Base-by-base conservation (phyloP, 176 grass and related monocot genomes). In the Zoysia japonica region DNA sequence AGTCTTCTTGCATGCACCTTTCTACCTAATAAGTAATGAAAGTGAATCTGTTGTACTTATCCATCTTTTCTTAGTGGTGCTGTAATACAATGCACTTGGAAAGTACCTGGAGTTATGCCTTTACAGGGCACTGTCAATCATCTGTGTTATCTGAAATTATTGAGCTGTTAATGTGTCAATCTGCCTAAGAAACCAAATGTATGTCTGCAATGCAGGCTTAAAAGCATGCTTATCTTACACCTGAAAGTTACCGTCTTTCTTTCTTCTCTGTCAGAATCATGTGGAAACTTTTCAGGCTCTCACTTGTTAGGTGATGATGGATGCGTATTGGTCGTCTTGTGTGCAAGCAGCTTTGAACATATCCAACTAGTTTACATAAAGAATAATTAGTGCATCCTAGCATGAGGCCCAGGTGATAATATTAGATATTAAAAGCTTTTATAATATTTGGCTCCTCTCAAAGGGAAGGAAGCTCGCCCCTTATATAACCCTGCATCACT, bases 381-480 rank as follows among this genome's bases (percentile, higher is more conserved):
- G 87, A 89, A 85, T 82, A 89, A 89, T 82, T 68, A 89, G 82
- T 89, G 87, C 67, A 73, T 62, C 51, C 78, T 78, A 61, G 78
- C 83, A 85, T 82, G 82, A 85, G 82, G 50, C 78, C 67, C 73
- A 78, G 78, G 87, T 78, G 87, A 89, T 89, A 89, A 89, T 85
- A 85, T 89, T 86, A 68, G 67, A 85, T 89, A 85, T 67, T 86
- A 39, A 73, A 73, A 81, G 80, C 39, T 52, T 85, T 85, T 78
- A 82, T 82, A 63, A 78, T 68, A 85, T 61, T 85, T 85, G 28
- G 61, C 67, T 82, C 52, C 87, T 85, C 48, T 74, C 54, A 61
- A 74, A 89, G 68, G 74, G 67, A 49, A 61, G 74, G 74, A 67
- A 56, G 78, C 37, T 85, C 53, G 83, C 83, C 82, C 74, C 68